Conservation (phyloP, 177 flowering plant species). For the Vitis hybrid region DNA sequence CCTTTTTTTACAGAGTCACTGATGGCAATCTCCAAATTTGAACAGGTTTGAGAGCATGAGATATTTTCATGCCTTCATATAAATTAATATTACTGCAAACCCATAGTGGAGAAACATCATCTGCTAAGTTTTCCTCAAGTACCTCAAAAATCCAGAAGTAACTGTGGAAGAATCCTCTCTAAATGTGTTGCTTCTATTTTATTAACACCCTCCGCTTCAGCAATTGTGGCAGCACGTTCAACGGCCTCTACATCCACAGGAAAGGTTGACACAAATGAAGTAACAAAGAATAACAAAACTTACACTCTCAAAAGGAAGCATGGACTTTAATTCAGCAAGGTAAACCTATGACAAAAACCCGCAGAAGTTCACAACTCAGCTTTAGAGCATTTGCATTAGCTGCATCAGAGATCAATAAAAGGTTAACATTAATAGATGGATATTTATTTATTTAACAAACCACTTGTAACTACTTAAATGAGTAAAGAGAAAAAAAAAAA, state of each 20-base stretch:
- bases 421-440: not conserved
- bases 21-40: not conserved
- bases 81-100: not conserved
- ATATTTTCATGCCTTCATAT: not conserved
- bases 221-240: conserved; percentile 80
- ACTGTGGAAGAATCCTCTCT: conserved; percentile 93
- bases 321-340: not conserved
- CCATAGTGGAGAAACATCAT: not conserved
- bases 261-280: not conserved
- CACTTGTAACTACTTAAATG: not conserved
- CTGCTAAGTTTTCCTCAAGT: not conserved
- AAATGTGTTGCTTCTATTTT: conserved; percentile 83
- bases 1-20: not conserved
- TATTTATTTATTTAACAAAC: not conserved
- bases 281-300: too few relatives aligned
- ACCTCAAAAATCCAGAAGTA: conserved; percentile 82
- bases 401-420: conserved; percentile 30
- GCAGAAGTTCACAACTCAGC: conserved; percentile 78
- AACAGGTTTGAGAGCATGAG: not conserved
- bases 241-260: conserved; percentile 64
- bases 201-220: conserved; percentile 80
- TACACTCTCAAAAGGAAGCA: not conserved
- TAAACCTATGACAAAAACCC: conserved; percentile 70
- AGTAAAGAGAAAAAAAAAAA: not conserved
- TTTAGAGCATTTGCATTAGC: conserved; percentile 84